These are phyloP conservation scores for Tranzscheliella williamsii DNA, from an alignment of 1,284 basidiomycete species.

Conservation along the genomic window DNA sequence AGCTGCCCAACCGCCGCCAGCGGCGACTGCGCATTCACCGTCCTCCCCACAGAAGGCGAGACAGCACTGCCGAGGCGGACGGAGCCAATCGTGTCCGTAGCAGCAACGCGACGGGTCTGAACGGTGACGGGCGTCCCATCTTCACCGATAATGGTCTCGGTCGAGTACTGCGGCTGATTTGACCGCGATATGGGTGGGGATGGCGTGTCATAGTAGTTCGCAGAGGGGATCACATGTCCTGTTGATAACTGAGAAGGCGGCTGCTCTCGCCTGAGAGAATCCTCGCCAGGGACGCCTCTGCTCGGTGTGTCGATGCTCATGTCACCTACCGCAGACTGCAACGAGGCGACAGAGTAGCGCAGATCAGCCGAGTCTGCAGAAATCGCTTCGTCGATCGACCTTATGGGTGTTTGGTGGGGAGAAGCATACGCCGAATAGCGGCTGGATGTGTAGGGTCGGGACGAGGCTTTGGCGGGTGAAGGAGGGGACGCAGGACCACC, in stretches of 20 bases:
- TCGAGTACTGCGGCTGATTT: conserved; percentile 11
- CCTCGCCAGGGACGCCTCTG: neutral
- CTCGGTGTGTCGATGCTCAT: conserved; percentile 7
- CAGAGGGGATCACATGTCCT: conserved; percentile 8
- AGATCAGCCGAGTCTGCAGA: conserved; percentile 11
- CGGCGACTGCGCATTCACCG: conserved; percentile 30
- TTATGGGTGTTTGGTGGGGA: conserved; percentile 5
- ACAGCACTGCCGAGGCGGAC: conserved; percentile 19
- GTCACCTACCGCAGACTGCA: conserved; percentile 18
- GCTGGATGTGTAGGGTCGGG: conserved; percentile 1
- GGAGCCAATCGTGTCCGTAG: conserved; percentile 32
- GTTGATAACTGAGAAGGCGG: conserved; percentile 1
- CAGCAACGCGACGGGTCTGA: conserved; percentile 33
- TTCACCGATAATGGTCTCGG: conserved; percentile 15
- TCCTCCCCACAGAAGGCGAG: conserved; percentile 7
- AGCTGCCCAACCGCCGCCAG: conserved; percentile 16
- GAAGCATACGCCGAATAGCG: neutral
- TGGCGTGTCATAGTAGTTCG: conserved; percentile 31
- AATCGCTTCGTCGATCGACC: conserved; percentile 38
- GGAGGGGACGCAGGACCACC: conserved; percentile 4
- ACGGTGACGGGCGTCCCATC: conserved; percentile 31
- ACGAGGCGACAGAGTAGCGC: conserved; percentile 18
- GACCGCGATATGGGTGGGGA: conserved; percentile 16
- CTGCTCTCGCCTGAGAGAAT: neutral
- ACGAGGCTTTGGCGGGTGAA: conserved; percentile 8